Conservation (phyloP, 2,329 filamentous ascomycete species). For the Stachybotrys echinatus region DNA sequence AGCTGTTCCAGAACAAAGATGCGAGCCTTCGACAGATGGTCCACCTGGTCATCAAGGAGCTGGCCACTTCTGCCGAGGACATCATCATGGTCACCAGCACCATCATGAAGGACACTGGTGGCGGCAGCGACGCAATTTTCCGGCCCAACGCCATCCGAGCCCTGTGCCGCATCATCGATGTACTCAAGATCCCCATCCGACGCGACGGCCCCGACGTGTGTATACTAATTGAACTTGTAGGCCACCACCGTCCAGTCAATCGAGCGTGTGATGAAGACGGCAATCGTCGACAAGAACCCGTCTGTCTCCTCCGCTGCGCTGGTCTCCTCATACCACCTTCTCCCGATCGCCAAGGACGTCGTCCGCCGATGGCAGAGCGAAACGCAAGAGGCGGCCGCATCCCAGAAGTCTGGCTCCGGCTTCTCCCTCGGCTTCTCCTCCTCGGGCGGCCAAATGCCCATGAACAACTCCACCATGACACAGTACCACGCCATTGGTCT, state of each 20-base stretch:
- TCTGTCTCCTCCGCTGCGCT: constrained; percentile 94
- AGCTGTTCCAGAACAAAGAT: constrained; percentile 99
- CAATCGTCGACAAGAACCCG: constrained; percentile 97
- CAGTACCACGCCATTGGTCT: constrained; percentile 98
- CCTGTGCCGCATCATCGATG: constrained; percentile 93
- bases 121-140: constrained; percentile 89
- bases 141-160: constrained; percentile 94
- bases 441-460: constrained; percentile 65
- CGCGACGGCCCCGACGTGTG: too few species aligned
- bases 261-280: constrained; percentile 97
- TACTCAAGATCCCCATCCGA: too few species aligned
- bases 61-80: constrained; percentile 91
- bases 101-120: constrained; percentile 99
- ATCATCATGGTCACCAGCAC: constrained; percentile 99
- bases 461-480: constrained; percentile 94
- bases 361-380: constrained; percentile 98
- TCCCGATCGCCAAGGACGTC: constrained; percentile 92
- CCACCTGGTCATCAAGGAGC: constrained; percentile 95
- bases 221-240: constrained; percentile 39
- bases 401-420: constrained; percentile 79
- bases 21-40: constrained; percentile 97
- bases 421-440: constrained; percentile 91
- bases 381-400: constrained; percentile 92
- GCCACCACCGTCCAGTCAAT: constrained; percentile 95
- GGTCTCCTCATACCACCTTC: constrained; percentile 94